These are phyloP conservation scores for Fusarium hainanense DNA, from an alignment of 2,329 filamentous ascomycete species.

Conservation along the genomic window DNA sequence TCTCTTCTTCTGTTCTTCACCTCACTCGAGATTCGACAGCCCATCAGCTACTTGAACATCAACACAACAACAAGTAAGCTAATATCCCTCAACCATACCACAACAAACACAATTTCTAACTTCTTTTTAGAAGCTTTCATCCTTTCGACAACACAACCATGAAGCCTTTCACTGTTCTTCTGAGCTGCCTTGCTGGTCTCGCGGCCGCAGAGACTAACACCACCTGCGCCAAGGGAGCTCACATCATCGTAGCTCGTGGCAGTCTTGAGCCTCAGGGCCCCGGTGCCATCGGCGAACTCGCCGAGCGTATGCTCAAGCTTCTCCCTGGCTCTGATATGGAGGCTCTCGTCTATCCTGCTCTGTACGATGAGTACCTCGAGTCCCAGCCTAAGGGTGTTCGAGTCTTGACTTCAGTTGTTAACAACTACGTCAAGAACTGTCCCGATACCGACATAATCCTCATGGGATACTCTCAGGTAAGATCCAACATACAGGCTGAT, in stretches of 20 bases:
- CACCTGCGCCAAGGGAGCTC: conserved; percentile 29
- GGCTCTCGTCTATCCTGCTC: conserved; percentile 36
- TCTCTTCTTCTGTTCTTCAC: neutral
- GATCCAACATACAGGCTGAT: rapidly evolving
- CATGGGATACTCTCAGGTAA: conserved; percentile 36
- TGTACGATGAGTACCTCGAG: conserved; percentile 27
- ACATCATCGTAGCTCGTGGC: conserved; percentile 37
- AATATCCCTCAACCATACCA: neutral
- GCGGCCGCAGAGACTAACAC: neutral
- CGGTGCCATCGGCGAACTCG: conserved; percentile 32
- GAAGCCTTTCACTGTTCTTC: conserved; percentile 7
- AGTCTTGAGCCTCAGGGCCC: conserved; percentile 36
- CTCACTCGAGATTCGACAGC: neutral
- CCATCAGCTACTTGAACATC: neutral
- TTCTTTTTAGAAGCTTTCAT: neutral
- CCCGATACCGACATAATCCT: conserved; percentile 33
- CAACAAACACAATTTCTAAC: neutral
- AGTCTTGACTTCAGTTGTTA: conserved; percentile 14
- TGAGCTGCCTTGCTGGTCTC: conserved; percentile 13
- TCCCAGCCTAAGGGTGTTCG: conserved; percentile 35
- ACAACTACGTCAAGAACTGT: conserved; percentile 25
- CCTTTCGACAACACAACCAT: neutral
- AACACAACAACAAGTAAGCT: neutral
- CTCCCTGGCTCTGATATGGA: conserved; percentile 37
- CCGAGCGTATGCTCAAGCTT: neutral